Evolutionary conservation across 495 filamentous ascomycete species (phyloP), one percentile per base, ranked within the genome.

Genomic region (Aspergillus carlsbadensis): DNA sequence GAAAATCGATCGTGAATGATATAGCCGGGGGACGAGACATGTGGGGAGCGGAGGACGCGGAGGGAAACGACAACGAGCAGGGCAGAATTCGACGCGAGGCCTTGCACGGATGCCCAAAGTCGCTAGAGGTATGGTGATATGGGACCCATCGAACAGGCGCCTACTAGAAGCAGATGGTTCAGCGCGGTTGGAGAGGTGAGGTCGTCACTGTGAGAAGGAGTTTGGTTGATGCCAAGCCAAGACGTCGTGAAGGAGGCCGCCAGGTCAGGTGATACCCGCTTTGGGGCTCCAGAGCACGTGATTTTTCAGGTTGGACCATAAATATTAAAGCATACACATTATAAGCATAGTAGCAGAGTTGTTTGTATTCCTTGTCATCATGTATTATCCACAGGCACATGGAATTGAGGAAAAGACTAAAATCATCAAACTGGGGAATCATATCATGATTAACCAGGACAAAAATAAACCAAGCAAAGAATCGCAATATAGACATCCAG

Each of bases 1-100:
- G 65, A 64, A 60, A 70, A 64, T 69, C 65, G 48, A 52, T 57
- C 40, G 71, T 68, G 61, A 69, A 75, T 76, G 70, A 69, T 73
- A 70, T 70, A 65, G 62, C 68, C 68, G 74, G 71, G 66, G 74
- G 67, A 75, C 76, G 68, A 75, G 74, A 77, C 74, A 78, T 78
- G 74, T 75, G 76, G 76, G 70, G 74, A 77, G 70, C 69, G 69
- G 69, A 67, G 70, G 66, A 67, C 69, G 67, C 64, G 61, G 49
- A 26, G 57, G 65, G 62, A 65, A 63, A 66, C 63, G 53, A 61
- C 63, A 37, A 69, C 64, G 61, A 68, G 60, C 65, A 49, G 60
- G 62, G 57, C 65, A 59, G 58, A 67, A 63, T 57, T 65, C 65
- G 58, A 63, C 46, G 60, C 56, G 64, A 47, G 62, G 56, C 57